A percentile compares a stretch with the other conserved stretches of the same genome.
These are phyloP conservation scores for Sporothrix dimorphospora DNA, from an alignment of 2,329 filamentous ascomycete species.

Conservation along the genomic window DNA sequence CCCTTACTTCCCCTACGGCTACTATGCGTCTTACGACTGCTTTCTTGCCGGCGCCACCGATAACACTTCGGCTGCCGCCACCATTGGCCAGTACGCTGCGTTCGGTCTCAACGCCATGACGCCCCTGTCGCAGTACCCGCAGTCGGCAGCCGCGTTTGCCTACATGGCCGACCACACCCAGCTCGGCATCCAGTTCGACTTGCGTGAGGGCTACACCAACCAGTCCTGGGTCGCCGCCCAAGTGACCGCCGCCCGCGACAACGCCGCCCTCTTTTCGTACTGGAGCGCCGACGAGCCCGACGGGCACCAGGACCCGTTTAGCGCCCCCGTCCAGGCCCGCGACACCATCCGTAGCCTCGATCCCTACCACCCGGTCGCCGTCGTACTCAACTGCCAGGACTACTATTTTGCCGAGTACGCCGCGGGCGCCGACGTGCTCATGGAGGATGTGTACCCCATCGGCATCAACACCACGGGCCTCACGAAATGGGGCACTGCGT, in stretches of 20 bases:
- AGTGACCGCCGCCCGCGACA: conserved; percentile 46
- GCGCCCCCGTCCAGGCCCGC: conserved; percentile 49
- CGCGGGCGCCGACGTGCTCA: conserved; percentile 56
- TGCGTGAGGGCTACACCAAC: conserved; percentile 51
- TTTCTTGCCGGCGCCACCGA: conserved; percentile 47
- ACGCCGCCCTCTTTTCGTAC: conserved; percentile 49
- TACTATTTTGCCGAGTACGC: conserved; percentile 62
- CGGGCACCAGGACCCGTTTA: conserved; percentile 58
- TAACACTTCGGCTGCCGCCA: conserved; percentile 38
- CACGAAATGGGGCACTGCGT: conserved; percentile 58
- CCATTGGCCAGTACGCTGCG: conserved; percentile 42
- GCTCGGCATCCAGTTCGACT: conserved; percentile 50
- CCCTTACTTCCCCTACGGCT: conserved; percentile 51
- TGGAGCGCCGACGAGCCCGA: conserved; percentile 57
- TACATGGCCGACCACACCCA: conserved; percentile 45
- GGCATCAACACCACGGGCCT: conserved; percentile 57
- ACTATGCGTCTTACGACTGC: conserved; percentile 49
- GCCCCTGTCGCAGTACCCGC: conserved; percentile 46
- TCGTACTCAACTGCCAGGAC: conserved; percentile 64
- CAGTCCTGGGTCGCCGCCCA: conserved; percentile 46
- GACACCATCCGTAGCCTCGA: conserved; percentile 54
- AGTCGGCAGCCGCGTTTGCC: conserved; percentile 44
- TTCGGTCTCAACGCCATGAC: conserved; percentile 51
- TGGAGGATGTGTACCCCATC: conserved; percentile 64
- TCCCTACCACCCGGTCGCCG: conserved; percentile 63